These are phyloP conservation scores for Triticum dicoccoides DNA, from an alignment of 176 grass and related monocot species.

Conservation along the genomic window DNA sequence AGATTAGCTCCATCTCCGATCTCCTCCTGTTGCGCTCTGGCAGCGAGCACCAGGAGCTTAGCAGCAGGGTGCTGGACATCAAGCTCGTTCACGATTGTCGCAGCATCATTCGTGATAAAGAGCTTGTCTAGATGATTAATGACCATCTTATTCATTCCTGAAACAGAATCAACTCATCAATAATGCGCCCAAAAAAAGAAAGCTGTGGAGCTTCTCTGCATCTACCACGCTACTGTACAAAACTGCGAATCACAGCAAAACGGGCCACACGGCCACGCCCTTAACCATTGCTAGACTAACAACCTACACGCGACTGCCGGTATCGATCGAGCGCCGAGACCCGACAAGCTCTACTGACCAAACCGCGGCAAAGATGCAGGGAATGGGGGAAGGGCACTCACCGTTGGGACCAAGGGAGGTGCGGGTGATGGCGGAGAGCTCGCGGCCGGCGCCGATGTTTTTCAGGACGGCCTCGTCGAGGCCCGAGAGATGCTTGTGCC, in stretches of 20 bases:
- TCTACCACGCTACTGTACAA: background rate
- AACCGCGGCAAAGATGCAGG: background rate
- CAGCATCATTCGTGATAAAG: slow-evolving; percentile 79
- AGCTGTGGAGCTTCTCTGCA: background rate
- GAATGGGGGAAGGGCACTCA: background rate
- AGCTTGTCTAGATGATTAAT: slow-evolving; percentile 93
- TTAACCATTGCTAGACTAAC: background rate
- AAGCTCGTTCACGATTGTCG: slow-evolving; percentile 83
- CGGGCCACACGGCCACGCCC: background rate
- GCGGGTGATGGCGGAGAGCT: slow-evolving; percentile 47
- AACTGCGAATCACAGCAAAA: too few relatives aligned
- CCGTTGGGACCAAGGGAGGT: slow-evolving; percentile 90
- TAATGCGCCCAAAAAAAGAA: background rate
- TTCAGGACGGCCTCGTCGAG: too few relatives aligned
- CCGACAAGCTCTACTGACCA: too few relatives aligned
- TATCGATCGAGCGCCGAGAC: background rate
- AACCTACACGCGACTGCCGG: background rate
- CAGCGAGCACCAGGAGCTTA: slow-evolving; percentile 79
- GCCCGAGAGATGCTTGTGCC: too few relatives aligned
- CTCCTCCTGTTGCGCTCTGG: slow-evolving; percentile 85
- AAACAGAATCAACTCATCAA: background rate
- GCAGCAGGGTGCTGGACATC: slow-evolving; percentile 92
- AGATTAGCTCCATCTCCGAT: slow-evolving; percentile 92
- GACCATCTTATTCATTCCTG: slow-evolving; percentile 99
- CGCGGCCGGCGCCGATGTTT: slow-evolving; percentile 64